phyloP scores from a whole-genome alignment of 169 alveolate species.

The Cystoisospora suis region DNA sequence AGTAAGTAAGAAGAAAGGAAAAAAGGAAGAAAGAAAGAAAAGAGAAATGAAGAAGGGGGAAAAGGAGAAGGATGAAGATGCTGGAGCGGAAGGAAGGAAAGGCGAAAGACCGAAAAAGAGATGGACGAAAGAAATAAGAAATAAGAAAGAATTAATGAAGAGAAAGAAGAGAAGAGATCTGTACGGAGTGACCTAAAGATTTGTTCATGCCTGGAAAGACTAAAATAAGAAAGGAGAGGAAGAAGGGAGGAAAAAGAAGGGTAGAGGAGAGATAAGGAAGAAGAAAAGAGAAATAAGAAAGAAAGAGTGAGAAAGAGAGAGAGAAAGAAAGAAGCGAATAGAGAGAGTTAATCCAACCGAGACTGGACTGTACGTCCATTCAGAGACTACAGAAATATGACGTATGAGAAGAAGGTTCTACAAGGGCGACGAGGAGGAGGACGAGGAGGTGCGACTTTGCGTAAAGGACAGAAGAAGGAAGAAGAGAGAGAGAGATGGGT shows the following conservation, averaged over 20 bases:
- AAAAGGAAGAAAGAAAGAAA: background rate
- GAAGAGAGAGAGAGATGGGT: background rate
- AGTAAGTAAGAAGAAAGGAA: background rate
- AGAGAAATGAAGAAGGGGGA: no score
- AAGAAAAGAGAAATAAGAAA: background rate
- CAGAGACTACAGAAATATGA: no score
- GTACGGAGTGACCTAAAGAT: no score
- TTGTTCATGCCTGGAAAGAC: no score
- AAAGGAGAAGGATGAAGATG: background rate
- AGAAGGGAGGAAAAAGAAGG: background rate
- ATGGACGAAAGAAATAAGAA: background rate
- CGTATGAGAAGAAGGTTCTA: no score
- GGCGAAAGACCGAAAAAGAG: background rate
- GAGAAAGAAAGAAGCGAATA: background rate
- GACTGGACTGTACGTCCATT: no score
- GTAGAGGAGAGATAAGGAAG: background rate
- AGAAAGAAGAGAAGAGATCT: background rate
- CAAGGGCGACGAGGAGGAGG: no score
- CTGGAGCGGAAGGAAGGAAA: background rate
- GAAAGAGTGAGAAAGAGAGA: background rate
- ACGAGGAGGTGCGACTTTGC: background rate
- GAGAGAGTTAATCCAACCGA: background rate
- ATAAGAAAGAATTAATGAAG: background rate
- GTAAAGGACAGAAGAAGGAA: background rate
- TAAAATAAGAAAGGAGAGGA: background rate